Conservation (phyloP, 2,329 filamentous ascomycete species). For the Pseudogymnoascus sp. region DNA sequence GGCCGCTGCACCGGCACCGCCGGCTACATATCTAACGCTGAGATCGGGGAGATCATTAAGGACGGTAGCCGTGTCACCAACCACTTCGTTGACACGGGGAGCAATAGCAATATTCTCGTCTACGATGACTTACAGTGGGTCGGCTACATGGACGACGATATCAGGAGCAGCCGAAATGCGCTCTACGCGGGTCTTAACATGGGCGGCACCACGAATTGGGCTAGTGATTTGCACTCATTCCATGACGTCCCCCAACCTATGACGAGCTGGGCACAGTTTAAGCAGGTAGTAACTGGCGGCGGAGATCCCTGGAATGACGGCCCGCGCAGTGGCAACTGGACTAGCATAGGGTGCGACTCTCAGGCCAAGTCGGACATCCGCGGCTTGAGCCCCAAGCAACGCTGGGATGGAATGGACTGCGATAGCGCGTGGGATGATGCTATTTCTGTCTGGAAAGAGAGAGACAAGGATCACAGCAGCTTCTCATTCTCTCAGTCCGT, state of each 20-base stretch:
- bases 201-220: conserved; percentile 30
- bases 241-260: background rate
- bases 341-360: conserved; percentile 18
- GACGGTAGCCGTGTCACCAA: background rate
- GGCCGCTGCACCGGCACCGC: conserved; percentile 28
- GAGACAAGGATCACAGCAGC: conserved; percentile 5
- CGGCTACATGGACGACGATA: conserved; percentile 22
- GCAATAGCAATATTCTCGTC: conserved; percentile 19
- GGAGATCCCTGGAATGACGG: conserved; percentile 16
- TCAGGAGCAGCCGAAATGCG: conserved; percentile 18
- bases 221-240: conserved; percentile 24
- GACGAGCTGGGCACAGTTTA: conserved; percentile 3
- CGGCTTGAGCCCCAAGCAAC: conserved; percentile 14
- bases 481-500: background rate
- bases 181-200: conserved; percentile 23
- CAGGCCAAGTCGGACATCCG: conserved; percentile 2
- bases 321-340: conserved; percentile 23
- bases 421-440: conserved; percentile 25
- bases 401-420: conserved; percentile 23
- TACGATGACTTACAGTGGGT: conserved; percentile 22
- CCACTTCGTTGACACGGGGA: conserved; percentile 16
- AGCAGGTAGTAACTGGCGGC: conserved; percentile 11
- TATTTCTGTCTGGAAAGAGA: conserved; percentile 19
- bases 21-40: conserved; percentile 30
- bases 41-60: conserved; percentile 28